Base-by-base conservation (phyloP, 371 early-diverging fungal species). In the Mucor piriformis region DNA sequence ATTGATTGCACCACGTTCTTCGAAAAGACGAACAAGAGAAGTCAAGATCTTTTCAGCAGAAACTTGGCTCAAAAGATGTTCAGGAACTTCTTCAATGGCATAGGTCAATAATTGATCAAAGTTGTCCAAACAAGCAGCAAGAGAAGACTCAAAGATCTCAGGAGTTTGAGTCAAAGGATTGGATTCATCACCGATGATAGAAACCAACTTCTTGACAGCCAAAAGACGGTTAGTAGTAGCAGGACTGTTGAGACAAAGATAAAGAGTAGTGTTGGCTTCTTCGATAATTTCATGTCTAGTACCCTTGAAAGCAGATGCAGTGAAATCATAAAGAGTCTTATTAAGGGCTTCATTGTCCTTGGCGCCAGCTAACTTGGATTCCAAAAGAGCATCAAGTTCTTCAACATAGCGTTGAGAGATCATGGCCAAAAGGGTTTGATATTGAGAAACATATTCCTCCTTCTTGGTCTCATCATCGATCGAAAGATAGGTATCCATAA, bases 251-350 rank as follows among this genome's bases (percentile, higher is more conserved):
- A 92, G 72, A 62, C 87, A 85, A 43, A 91, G 79, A 50, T 82
- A 90, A 11, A 93, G 66, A 0, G 90, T 88, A 0, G 92, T 89
- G 57, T 84, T 85, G 34, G 86, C 77, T 49, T 89, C 88, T 61
- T 77, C 70, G 23, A 91, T 64, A 8, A 88, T 69, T 56, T 88
- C 81, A 51, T 87, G 85, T 10, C 82, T 63, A 21, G 90, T 88
- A 25, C 88, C 89, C 47, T 81, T 71, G 71, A 87, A 84, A 16
- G 79, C 81, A 50, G 77, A 61, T 11, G 84, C 70, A 13, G 83
- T 74, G 47, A 88, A 84, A 10, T 84, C 73, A 58, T 87, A 88
- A 6, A 89, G 73, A 6, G 69, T 71, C 42, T 73, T 63, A 40
- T 72, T 68, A 7, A 66, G 54, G 25, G 67, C 49, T 10, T 69